phyloP scores from a whole-genome alignment of 768 basidiomycete genomes.

The Mycena kentingensis region DNA sequence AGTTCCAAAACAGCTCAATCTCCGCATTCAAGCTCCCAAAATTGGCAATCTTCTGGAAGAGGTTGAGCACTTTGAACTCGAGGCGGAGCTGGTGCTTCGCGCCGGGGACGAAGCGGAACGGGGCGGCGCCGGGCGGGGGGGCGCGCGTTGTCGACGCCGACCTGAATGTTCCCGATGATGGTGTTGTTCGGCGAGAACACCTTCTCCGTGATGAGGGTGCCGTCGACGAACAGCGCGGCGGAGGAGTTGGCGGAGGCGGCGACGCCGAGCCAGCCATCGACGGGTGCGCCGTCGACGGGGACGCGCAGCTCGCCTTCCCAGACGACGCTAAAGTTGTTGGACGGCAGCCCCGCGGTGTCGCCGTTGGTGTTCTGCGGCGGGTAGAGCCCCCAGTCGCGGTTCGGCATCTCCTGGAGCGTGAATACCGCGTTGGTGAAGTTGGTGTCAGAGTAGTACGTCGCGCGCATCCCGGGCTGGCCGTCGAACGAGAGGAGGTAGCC shows the following conservation, averaged over 20 bases:
- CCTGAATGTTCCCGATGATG: conserved; percentile 27
- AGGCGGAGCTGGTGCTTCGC: conserved; percentile 23
- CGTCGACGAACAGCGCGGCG: conserved; percentile 27
- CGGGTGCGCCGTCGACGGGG: conserved; percentile 25
- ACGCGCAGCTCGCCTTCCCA: conserved; percentile 29
- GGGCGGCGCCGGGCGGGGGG: conserved; percentile 25
- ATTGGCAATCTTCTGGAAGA: conserved; percentile 25
- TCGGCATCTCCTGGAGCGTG: conserved; percentile 24
- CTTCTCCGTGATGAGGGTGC: conserved; percentile 19
- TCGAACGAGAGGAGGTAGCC: conserved; percentile 25
- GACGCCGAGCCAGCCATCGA: conserved; percentile 28
- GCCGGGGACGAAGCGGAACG: conserved; percentile 23
- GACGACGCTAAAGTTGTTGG: conserved; percentile 30
- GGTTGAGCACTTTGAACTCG: conserved; percentile 27
- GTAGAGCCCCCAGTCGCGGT: conserved; percentile 31
- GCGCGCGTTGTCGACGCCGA: conserved; percentile 19
- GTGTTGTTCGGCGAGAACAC: conserved; percentile 17
- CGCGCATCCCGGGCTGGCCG: conserved; percentile 16
- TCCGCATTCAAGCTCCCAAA: conserved; percentile 27
- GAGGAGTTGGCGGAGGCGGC: conserved; percentile 27
- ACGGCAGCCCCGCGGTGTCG: conserved; percentile 26
- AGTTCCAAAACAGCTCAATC: conserved; percentile 29
- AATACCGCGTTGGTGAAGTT: conserved; percentile 26
- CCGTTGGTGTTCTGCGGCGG: too few species aligned
- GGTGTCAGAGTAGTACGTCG: conserved; percentile 28